Percentiles rank a stretch among this genome's conserved stretches.
These are phyloP conservation scores for Podospora pseudoanserina DNA, from an alignment of 495 filamentous ascomycete species.

Conservation along the genomic window DNA sequence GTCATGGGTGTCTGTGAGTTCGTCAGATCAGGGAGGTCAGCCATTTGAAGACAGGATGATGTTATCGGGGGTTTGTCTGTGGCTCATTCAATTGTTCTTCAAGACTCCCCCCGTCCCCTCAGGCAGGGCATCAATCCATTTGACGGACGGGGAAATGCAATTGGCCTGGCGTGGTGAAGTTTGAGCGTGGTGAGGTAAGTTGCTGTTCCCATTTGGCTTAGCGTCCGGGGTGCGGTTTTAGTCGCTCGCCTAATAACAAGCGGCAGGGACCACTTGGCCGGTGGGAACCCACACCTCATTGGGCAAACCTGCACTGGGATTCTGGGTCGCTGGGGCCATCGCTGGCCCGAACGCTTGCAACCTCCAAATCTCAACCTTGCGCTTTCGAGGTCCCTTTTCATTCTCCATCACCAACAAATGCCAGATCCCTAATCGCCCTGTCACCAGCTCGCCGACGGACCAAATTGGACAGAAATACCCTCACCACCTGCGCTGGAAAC, in stretches of 20 bases:
- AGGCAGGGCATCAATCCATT: background rate
- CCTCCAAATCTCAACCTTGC: slow-evolving; percentile 36
- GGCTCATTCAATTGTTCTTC: background rate
- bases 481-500: background rate
- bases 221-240: slow-evolving; percentile 29
- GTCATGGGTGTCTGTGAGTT: background rate
- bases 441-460: slow-evolving; percentile 10
- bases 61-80: background rate
- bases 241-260: slow-evolving; percentile 36
- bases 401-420: slow-evolving; percentile 26
- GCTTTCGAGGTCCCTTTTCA: slow-evolving; percentile 34
- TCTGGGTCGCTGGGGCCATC: slow-evolving; percentile 2
- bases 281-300: slow-evolving; percentile 23
- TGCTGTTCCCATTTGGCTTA: slow-evolving; percentile 18
- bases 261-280: slow-evolving; percentile 27
- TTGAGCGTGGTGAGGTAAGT: background rate
- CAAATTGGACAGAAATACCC: slow-evolving; percentile 1
- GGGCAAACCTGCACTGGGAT: slow-evolving; percentile 23
- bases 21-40: background rate
- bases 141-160: background rate
- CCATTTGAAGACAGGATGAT: no score
- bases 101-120: no score
- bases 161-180: background rate
- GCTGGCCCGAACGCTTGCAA: slow-evolving; percentile 26
- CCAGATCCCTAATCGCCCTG: slow-evolving; percentile 8